Evolutionary conservation across 371 early-diverging fungal genomes (phyloP).

Genomic region (Rhizopus stolonifer): DNA sequence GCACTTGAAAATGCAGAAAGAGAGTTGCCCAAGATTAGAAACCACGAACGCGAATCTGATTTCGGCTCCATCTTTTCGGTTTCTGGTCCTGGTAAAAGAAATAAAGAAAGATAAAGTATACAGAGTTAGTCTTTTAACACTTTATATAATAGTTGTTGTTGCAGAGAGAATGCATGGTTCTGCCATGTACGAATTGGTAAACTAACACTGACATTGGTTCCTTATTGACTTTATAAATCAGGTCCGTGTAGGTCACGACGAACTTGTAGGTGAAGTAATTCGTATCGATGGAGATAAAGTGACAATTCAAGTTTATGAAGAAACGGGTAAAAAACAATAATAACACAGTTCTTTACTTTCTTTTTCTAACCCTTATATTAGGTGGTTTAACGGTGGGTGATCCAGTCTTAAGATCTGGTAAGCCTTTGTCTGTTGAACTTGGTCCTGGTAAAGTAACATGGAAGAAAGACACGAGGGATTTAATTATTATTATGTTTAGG

Average conservation of each 20-base stretch:
- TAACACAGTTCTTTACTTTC: not conserved
- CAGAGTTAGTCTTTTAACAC: not conserved
- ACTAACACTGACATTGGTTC: not conserved
- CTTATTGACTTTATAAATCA: constrained; percentile 19
- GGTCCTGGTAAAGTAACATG: constrained; percentile 98
- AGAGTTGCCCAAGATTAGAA: constrained; percentile 79
- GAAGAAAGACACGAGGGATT: no score
- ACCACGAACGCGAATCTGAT: constrained; percentile 84
- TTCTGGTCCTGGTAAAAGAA: constrained; percentile 94
- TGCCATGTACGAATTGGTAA: constrained; percentile 99
- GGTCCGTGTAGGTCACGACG: constrained; percentile 98
- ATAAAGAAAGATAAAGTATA: not conserved
- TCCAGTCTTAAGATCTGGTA: constrained; percentile 96
- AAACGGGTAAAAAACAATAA: constrained; percentile 79
- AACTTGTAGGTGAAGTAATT: constrained; percentile 99
- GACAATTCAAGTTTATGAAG: constrained; percentile 99
- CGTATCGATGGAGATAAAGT: constrained; percentile 99
- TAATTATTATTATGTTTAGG: constrained; percentile 37
- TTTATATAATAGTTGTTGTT: constrained; percentile 84
- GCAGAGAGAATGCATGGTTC: constrained; percentile 99
- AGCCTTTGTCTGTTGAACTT: constrained; percentile 98
- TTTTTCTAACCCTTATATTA: no score
- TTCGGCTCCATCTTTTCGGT: constrained; percentile 97
- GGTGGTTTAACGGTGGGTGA: constrained; percentile 99
- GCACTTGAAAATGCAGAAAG: constrained; percentile 81